phyloP scores from a whole-genome alignment of 352 stramenopile genomes.

The Phytopythium chamaehyphon region DNA sequence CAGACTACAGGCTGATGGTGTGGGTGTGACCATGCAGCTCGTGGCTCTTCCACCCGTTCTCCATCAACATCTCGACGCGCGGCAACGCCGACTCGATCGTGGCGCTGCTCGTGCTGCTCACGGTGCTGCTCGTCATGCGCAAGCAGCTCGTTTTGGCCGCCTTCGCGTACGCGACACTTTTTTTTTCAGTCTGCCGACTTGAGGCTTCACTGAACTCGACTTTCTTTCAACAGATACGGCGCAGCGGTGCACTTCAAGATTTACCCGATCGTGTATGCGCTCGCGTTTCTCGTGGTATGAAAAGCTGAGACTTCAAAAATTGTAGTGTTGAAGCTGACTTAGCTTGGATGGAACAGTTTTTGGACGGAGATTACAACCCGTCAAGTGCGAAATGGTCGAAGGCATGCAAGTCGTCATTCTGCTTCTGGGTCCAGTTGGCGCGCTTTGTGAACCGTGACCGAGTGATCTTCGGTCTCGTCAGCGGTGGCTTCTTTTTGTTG shows the following conservation, averaged over 20 bases:
- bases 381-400: conserved; percentile 43
- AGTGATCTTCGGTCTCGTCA: conserved; percentile 88
- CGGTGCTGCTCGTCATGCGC: conserved; percentile 80
- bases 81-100: conserved; percentile 96
- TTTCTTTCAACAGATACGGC: conserved; percentile 69
- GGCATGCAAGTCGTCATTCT: conserved; percentile 45
- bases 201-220: neutral
- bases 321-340: neutral
- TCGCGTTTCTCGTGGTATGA: conserved; percentile 82
- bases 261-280: conserved; percentile 97
- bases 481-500: conserved; percentile 77
- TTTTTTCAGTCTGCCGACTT: neutral
- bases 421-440: conserved; percentile 46
- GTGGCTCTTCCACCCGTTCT: conserved; percentile 98
- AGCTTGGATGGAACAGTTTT: conserved; percentile 30
- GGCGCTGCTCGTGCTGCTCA: conserved; percentile 91
- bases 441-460: conserved; percentile 64
- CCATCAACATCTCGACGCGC: conserved; percentile 98
- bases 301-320: neutral
- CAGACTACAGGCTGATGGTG: too few species aligned
- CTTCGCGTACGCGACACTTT: conserved; percentile 49
- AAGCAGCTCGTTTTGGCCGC: conserved; percentile 72
- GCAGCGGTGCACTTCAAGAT: conserved; percentile 98
- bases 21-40: conserved; percentile 37
- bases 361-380: conserved; percentile 58